phyloP scores from a whole-genome alignment of 345 rosid genomes.

The Iberis pinnata region DNA sequence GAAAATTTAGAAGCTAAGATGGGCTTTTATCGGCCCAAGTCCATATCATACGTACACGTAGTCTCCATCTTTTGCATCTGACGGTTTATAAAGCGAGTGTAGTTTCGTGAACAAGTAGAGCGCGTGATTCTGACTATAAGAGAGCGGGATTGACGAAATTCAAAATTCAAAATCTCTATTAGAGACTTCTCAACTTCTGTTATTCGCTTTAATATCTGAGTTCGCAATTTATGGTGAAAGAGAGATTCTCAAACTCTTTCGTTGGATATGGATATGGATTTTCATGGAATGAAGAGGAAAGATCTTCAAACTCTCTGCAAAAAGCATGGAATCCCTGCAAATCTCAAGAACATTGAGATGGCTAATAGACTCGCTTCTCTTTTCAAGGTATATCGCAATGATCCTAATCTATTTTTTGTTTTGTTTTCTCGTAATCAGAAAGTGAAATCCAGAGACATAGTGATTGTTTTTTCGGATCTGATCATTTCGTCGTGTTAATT shows the following conservation, averaged over 20 bases:
- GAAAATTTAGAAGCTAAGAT: too few species aligned
- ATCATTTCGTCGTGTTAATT: not conserved
- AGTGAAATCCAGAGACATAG: not conserved
- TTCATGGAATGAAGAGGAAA: conserved; percentile 45
- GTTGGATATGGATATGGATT: conserved; percentile 33
- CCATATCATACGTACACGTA: too few species aligned
- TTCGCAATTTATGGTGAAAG: conserved; percentile 5
- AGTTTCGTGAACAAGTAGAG: not conserved
- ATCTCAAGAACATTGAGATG: conserved; percentile 49
- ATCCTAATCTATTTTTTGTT: not conserved
- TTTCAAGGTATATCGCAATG: conserved; percentile 33
- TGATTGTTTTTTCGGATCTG: not conserved
- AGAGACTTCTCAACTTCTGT: not conserved
- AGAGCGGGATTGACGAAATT: conserved; percentile 16
- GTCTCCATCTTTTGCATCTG: not conserved
- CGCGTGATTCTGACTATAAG: not conserved
- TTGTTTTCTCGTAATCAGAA: not conserved
- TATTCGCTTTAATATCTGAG: not conserved
- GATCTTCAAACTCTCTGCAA: conserved; percentile 53
- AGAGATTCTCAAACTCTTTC: not conserved
- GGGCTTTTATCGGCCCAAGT: too few species aligned
- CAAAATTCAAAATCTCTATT: not conserved
- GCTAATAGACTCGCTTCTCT: conserved; percentile 33
- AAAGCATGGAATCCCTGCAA: conserved; percentile 52
- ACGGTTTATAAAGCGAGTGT: not conserved